These are phyloP conservation scores for Zoysia matrella DNA, from an alignment of 202 grass and related monocot genomes.

Conservation along the genomic window DNA sequence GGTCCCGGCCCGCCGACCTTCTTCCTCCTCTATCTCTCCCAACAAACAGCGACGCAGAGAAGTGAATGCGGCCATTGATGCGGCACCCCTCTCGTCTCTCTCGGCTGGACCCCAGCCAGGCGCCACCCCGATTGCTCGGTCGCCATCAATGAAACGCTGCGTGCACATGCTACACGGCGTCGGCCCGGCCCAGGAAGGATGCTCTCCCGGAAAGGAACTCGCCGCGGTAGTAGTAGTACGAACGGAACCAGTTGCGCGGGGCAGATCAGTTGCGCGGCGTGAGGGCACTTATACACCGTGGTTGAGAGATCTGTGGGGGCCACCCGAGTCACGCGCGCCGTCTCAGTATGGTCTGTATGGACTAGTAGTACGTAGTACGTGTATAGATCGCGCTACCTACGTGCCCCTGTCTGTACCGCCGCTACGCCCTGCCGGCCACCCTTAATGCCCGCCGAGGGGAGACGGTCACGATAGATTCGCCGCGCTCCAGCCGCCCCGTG, in stretches of 20 bases:
- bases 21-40: not conserved
- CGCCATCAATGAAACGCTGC: conserved; percentile 34
- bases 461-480: conserved; percentile 25
- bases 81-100: not conserved
- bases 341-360: not conserved
- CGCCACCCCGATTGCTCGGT: conserved; percentile 1
- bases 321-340: not conserved
- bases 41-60: conserved; percentile 34
- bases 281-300: not conserved
- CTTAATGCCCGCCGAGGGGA: not conserved
- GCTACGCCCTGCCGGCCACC: not conserved
- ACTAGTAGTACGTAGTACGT: too few species aligned
- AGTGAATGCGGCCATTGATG: conserved; percentile 53
- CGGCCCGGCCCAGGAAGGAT: not conserved
- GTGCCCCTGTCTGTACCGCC: not conserved
- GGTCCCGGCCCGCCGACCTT: conserved; percentile 26
- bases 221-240: not conserved
- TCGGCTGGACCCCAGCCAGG: not conserved
- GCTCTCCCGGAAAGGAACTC: not conserved
- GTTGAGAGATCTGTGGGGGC: too few species aligned
- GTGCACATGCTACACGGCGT: conserved; percentile 16
- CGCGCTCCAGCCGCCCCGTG: not conserved
- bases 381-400: not conserved
- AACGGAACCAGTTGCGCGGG: not conserved
- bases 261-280: conserved; percentile 3